phyloP scores from a whole-genome alignment of 768 basidiomycete species.

The Tephrocybe sp. region DNA sequence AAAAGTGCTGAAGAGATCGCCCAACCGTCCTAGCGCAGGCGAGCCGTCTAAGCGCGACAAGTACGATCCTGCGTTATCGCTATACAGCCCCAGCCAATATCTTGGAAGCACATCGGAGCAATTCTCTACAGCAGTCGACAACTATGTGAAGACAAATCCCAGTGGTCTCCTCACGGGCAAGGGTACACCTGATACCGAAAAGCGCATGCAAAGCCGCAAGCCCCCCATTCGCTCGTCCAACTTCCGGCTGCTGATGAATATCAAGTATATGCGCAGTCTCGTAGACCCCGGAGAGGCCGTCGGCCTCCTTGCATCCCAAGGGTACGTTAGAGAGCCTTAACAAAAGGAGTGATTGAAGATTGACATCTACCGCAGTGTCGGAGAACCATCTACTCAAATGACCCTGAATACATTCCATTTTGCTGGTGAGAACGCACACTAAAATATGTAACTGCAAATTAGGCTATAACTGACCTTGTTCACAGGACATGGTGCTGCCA shows the following conservation, averaged over 20 bases:
- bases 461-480: not conserved
- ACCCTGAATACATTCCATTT: slow-evolving; percentile 99
- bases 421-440: slow-evolving; percentile 57
- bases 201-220: slow-evolving; percentile 37
- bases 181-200: slow-evolving; percentile 31
- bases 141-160: slow-evolving; percentile 79
- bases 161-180: slow-evolving; percentile 40
- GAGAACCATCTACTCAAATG: slow-evolving; percentile 99
- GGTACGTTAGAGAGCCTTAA: slow-evolving; percentile 49
- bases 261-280: slow-evolving; percentile 90
- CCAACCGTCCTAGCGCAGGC: slow-evolving; percentile 39
- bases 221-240: slow-evolving; percentile 47
- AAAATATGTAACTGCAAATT: not conserved
- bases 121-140: slow-evolving; percentile 78
- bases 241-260: slow-evolving; percentile 84
- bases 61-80: slow-evolving; percentile 70
- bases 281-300: slow-evolving; percentile 99
- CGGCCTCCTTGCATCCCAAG: slow-evolving; percentile 93
- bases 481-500: slow-evolving; percentile 95
- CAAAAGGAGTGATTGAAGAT: not conserved
- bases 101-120: slow-evolving; percentile 92
- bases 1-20: slow-evolving; percentile 77
- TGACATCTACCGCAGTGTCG: slow-evolving; percentile 62
- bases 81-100: slow-evolving; percentile 76
- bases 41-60: slow-evolving; percentile 53